Conservation (phyloP, 2,329 filamentous ascomycete species). For the Fusarium euwallaceae region DNA sequence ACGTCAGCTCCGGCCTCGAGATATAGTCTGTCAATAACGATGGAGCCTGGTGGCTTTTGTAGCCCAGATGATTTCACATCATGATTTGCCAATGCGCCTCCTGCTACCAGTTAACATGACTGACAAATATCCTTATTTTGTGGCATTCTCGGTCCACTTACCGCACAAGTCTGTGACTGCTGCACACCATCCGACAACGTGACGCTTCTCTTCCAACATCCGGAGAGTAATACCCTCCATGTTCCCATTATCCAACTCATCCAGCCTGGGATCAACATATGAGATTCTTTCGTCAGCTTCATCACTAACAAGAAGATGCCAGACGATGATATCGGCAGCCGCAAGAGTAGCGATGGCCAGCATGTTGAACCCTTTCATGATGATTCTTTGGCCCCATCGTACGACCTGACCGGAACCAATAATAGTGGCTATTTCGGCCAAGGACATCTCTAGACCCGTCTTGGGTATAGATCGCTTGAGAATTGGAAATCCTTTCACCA, state of each 20-base stretch:
- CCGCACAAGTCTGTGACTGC: constrained; percentile 20
- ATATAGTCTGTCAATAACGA: constrained; percentile 17
- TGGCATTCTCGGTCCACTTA: background rate
- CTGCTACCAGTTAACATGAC: background rate
- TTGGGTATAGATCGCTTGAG: background rate
- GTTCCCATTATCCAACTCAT: background rate
- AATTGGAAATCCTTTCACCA: constrained; percentile 9
- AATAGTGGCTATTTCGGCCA: background rate
- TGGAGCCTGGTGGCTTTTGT: background rate
- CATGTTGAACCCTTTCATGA: constrained; percentile 28
- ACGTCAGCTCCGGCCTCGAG: constrained; percentile 14
- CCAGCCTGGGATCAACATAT: constrained; percentile 11
- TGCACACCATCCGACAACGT: constrained; percentile 26
- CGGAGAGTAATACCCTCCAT: background rate
- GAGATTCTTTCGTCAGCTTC: constrained; percentile 6
- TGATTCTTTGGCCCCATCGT: background rate
- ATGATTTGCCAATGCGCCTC: background rate
- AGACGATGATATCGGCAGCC: constrained; percentile 6
- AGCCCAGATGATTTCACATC: background rate
- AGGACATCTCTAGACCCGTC: constrained; percentile 14
- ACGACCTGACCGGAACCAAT: constrained; percentile 5
- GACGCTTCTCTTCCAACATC: constrained; percentile 10
- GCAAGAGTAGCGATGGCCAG: background rate
- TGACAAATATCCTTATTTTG: no score
- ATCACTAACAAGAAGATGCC: constrained; percentile 14